Percentiles rank a stretch among this genome's conserved stretches.
phyloP scores from a whole-genome alignment of 441 rosid species.

The Erysimum cheiri region DNA sequence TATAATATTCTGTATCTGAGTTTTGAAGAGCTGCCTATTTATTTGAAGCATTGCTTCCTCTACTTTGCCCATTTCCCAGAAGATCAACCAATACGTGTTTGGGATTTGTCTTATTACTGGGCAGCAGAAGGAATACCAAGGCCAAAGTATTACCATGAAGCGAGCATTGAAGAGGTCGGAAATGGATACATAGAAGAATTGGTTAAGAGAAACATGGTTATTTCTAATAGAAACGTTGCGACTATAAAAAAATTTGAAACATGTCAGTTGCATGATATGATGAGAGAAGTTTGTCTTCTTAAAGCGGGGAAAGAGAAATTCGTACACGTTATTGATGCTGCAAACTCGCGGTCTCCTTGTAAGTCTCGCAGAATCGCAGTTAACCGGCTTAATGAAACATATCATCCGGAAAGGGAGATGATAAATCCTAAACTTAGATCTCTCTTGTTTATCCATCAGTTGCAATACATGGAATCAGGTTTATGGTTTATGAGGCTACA shows the following conservation, averaged over 20 bases:
- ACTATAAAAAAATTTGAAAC: background rate
- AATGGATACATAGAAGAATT: conserved; percentile 35
- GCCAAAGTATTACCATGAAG: background rate
- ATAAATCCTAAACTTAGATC: conserved; percentile 25
- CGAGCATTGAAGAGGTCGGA: conserved; percentile 14
- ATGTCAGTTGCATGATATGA: conserved; percentile 41
- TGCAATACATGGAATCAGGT: background rate
- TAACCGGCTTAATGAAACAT: background rate
- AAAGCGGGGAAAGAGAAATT: background rate
- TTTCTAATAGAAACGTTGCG: background rate
- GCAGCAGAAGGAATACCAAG: conserved; percentile 37
- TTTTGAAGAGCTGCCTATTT: conserved; percentile 39
- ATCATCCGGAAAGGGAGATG: too few relatives aligned
- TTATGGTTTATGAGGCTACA: background rate
- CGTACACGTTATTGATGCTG: too few relatives aligned
- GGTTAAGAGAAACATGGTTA: conserved; percentile 40
- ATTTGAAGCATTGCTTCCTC: conserved; percentile 45
- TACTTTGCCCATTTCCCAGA: conserved; percentile 46
- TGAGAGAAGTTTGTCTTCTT: conserved; percentile 41
- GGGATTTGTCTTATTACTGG: conserved; percentile 31
- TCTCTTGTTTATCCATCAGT: background rate
- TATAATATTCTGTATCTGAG: conserved; percentile 15
- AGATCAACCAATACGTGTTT: conserved; percentile 14
- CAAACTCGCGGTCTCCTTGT: too few relatives aligned
- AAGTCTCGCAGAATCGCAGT: too few relatives aligned